A percentile compares a stretch with the other conserved stretches of the same genome.
Conservation (phyloP, 1,284 basidiomycete species). For the Puccinia coronata region DNA sequence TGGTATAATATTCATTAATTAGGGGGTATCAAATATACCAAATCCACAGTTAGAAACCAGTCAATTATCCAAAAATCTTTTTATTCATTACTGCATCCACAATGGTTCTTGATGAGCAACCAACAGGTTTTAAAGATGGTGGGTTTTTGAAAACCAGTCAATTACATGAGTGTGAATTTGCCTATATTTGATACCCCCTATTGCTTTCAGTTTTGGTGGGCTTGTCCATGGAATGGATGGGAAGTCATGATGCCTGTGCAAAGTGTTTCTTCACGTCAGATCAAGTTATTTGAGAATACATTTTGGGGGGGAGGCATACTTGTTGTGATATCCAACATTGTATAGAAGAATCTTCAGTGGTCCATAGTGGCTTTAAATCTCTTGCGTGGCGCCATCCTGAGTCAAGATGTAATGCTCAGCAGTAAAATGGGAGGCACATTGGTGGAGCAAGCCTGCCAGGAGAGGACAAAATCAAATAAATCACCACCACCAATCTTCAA, state of each 20-base stretch:
- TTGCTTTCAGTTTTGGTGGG: slow-evolving; percentile 75
- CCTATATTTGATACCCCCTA: too few species aligned
- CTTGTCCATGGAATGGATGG: slow-evolving; percentile 93
- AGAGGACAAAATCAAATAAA: slow-evolving; percentile 87
- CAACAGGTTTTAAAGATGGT: too few species aligned
- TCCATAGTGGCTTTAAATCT: slow-evolving; percentile 97
- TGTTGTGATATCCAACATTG: slow-evolving; percentile 97
- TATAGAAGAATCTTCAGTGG: slow-evolving; percentile 88
- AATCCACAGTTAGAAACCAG: too few species aligned
- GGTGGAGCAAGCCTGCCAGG: slow-evolving; percentile 92
- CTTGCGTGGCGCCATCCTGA: slow-evolving; percentile 64
- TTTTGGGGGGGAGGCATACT: slow-evolving; percentile 60
- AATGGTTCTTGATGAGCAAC: too few species aligned
- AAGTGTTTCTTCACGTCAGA: not conserved
- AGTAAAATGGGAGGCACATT: slow-evolving; percentile 94
- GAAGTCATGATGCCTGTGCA: slow-evolving; percentile 99
- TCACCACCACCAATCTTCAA: slow-evolving; percentile 61
- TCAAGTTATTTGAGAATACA: too few species aligned
- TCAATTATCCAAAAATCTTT: too few species aligned
- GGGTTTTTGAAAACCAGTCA: too few species aligned
- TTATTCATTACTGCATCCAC: too few species aligned
- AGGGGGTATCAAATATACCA: too few species aligned
- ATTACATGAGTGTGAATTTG: too few species aligned
- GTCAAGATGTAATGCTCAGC: slow-evolving; percentile 67
- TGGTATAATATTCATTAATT: too few species aligned